A percentile compares a stretch with the other conserved stretches of the same genome.
Evolutionary conservation across 352 stramenopile genomes (phyloP).

Genomic region (Phytophthora sp.): DNA sequence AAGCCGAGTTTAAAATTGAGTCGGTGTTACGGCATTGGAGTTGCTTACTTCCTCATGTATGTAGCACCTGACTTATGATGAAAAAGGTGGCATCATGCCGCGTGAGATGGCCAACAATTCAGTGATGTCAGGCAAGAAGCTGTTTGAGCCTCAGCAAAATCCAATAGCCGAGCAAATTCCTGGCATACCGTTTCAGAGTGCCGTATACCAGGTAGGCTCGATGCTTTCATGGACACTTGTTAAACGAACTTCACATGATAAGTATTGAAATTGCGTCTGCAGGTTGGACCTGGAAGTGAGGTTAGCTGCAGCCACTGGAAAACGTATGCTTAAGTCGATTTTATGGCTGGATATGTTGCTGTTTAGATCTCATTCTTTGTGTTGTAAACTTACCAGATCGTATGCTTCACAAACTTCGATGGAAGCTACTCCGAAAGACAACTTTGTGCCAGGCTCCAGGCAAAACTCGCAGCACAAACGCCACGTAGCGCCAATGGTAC

Average conservation of each 20-base stretch:
- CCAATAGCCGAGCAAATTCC: constrained; percentile 42
- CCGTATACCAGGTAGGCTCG: constrained; percentile 60
- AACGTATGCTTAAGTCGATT: constrained; percentile 50
- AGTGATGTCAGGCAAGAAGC: constrained; percentile 46
- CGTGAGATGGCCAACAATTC: constrained; percentile 20
- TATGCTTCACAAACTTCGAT: constrained; percentile 68
- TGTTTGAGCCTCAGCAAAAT: constrained; percentile 63
- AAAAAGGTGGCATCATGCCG: constrained; percentile 66
- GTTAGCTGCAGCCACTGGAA: constrained; percentile 68
- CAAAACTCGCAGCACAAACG: constrained; percentile 72
- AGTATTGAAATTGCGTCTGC: neutral
- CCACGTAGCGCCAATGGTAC: constrained; percentile 69
- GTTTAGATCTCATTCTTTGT: neutral
- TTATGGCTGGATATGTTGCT: neutral
- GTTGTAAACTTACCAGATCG: constrained; percentile 41
- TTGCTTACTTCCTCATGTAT: neutral
- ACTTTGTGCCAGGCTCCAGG: constrained; percentile 46
- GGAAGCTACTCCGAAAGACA: constrained; percentile 52
- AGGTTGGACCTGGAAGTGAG: constrained; percentile 57
- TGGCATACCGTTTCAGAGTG: constrained; percentile 67
- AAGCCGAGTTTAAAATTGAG: neutral
- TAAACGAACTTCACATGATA: too few species aligned
- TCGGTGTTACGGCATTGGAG: neutral
- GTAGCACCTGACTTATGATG: constrained; percentile 61
- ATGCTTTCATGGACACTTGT: neutral